Base-by-base conservation (phyloP, 208 protist genomes). In the Trypanosoma grayi region DNA sequence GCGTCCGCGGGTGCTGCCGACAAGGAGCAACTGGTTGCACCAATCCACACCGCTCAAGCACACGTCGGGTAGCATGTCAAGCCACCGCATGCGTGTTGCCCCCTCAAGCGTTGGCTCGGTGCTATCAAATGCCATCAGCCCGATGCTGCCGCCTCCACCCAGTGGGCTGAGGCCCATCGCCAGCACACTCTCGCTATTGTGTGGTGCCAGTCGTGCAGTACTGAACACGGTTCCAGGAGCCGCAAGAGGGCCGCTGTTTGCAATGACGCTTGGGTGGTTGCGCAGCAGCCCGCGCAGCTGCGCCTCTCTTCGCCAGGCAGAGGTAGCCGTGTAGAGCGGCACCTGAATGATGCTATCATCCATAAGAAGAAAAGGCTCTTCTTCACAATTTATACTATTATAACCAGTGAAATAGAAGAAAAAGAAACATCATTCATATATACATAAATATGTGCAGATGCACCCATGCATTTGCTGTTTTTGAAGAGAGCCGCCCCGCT, bases 231-330 rank as follows among this genome's bases (percentile, higher is more conserved):
- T 83, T 1, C 75, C 80, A 0, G 73, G 43, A 1, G 79, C 70
- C 4, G 77, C 79, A 8, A 88, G 71, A 40, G 39, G 39, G 13
- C 43, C 41, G 57, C 74, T 81, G 48, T 55, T 53, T 10, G 75
- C 73, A 33, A 85, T 67, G 7, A 95, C 47, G 47, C 87, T 83
- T 14, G 74, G 28, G 73, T 92, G 83, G 53, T 95, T 95, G 36
- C 78, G 74, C 27, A 92, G 44, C 10, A 92, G 75, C 11, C 85
- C 88, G 33, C 85, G 78, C 37, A 95, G 64, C 72, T 95, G 88
- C 24, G 84, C 81, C 10, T 83, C 75, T 46, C 67, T 72, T 16
- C 88, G 70, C 85, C 88, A 95, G 25, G 68, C 74, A 0, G 84
- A 66, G 0, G 83, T 70, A 4, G 88, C 75, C 22, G 79, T 76